Conservation (phyloP, 441 rosid genomes). For the Pelargonium australe region DNA sequence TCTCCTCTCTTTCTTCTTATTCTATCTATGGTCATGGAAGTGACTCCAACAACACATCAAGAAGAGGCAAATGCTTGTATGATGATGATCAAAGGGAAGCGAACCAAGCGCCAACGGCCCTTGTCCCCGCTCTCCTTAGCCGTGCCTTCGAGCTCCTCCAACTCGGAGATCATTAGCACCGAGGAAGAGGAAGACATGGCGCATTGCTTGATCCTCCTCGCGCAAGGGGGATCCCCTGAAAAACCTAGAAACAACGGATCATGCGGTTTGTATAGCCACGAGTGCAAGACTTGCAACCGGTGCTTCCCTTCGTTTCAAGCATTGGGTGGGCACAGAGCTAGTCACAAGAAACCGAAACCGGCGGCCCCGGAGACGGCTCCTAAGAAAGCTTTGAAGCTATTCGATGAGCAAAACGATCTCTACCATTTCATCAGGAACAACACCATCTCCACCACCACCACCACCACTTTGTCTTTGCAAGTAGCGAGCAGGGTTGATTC, state of each 20-base stretch:
- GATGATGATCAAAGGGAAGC: conserved; percentile 46
- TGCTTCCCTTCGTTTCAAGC: conserved; percentile 62
- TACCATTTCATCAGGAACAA: not conserved
- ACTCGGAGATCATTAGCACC: conserved; percentile 23
- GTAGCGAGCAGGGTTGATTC: conserved; percentile 21
- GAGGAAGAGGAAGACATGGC: conserved; percentile 93
- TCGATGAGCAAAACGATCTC: conserved; percentile 13
- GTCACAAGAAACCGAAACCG: conserved; percentile 49
- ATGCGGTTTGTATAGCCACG: conserved; percentile 24
- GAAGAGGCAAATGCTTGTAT: too few relatives aligned
- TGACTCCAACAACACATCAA: too few relatives aligned
- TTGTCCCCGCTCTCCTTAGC: conserved; percentile 55
- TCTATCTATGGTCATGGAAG: not conserved
- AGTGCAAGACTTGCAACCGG: conserved; percentile 55
- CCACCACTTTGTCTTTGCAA: conserved; percentile 47
- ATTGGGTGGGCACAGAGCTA: conserved; percentile 56
- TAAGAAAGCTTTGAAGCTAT: not conserved
- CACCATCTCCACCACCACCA: not conserved
- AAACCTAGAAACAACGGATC: not conserved
- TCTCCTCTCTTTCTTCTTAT: not conserved
- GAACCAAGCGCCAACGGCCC: conserved; percentile 69
- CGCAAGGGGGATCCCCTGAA: conserved; percentile 47
- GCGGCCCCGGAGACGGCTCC: too few relatives aligned
- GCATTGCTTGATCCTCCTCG: conserved; percentile 76
- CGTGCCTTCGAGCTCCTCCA: conserved; percentile 11